Percentiles rank a stretch among this genome's conserved stretches.
Conservation (phyloP, 23 red algal genomes). For the Gracilaria caudata region DNA sequence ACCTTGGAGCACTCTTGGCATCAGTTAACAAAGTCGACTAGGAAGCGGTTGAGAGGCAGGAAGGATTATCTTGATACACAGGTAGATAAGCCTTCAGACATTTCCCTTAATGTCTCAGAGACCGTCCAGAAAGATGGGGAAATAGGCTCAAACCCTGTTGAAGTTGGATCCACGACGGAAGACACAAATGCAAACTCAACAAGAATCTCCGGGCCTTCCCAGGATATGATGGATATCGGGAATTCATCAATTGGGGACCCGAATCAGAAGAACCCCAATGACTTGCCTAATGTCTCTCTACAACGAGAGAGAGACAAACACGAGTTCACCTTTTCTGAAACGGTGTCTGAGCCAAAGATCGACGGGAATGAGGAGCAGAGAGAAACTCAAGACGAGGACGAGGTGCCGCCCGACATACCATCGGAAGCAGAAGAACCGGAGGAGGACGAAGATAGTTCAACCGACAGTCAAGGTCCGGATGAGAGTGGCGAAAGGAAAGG, state of each 20-base stretch:
- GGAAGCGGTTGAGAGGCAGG: neutral
- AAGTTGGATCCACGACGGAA: neutral
- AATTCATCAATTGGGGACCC: neutral
- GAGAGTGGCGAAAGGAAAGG: neutral
- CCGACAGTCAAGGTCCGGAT: neutral
- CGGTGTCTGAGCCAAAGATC: neutral
- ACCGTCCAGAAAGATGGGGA: neutral
- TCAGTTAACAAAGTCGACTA: neutral
- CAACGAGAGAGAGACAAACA: neutral
- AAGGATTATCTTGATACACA: neutral
- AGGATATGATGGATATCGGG: neutral
- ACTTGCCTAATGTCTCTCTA: neutral
- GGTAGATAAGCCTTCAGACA: neutral
- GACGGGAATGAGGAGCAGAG: neutral
- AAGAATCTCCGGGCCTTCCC: neutral
- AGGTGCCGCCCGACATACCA: neutral
- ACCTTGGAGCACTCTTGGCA: slow-evolving; percentile 53
- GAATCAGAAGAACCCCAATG: neutral
- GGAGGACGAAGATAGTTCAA: neutral
- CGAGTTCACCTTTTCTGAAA: neutral
- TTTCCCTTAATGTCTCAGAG: neutral
- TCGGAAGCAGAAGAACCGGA: neutral
- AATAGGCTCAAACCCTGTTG: neutral
- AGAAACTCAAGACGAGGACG: neutral
- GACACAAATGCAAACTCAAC: neutral